Percentiles rank a stretch among this genome's conserved stretches.
phyloP scores from a whole-genome alignment of 352 stramenopile species.

The Phytophthora boehmeriae region DNA sequence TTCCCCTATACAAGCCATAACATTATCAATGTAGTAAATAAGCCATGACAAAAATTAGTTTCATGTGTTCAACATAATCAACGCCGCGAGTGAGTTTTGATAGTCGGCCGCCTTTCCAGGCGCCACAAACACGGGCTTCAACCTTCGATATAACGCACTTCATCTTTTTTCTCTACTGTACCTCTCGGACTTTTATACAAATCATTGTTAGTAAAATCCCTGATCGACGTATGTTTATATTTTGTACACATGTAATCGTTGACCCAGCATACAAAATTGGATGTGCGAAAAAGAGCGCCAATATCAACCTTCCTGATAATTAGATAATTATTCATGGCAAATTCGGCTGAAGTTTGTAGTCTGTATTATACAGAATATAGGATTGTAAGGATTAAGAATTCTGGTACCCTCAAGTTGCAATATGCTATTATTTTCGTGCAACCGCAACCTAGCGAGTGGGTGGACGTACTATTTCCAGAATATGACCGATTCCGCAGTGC shows the following conservation, averaged over 20 bases:
- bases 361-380: conserved; percentile 5
- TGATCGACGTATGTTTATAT: conserved; percentile 4
- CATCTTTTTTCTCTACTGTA: not conserved
- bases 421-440: too few species aligned
- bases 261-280: conserved; percentile 2
- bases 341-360: conserved; percentile 7
- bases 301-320: conserved; percentile 13
- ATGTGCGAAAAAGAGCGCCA: conserved; percentile 8
- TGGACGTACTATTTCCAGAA: too few species aligned
- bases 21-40: conserved; percentile 6
- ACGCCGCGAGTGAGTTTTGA: conserved; percentile 8
- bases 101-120: conserved; percentile 10
- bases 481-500: too few species aligned
- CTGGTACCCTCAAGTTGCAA: too few species aligned
- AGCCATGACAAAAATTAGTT: conserved; percentile 4
- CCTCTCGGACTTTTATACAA: not conserved
- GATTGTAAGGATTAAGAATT: not conserved
- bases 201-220: conserved; percentile 1
- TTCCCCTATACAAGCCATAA: not conserved
- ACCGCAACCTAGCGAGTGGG: too few species aligned
- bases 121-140: conserved; percentile 9
- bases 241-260: conserved; percentile 2
- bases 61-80: conserved; percentile 8
- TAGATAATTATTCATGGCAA: conserved; percentile 7
- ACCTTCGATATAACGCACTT: not conserved